Base-by-base conservation (phyloP, 2,329 filamentous ascomycete genomes). In the Biscogniauxia marginata region DNA sequence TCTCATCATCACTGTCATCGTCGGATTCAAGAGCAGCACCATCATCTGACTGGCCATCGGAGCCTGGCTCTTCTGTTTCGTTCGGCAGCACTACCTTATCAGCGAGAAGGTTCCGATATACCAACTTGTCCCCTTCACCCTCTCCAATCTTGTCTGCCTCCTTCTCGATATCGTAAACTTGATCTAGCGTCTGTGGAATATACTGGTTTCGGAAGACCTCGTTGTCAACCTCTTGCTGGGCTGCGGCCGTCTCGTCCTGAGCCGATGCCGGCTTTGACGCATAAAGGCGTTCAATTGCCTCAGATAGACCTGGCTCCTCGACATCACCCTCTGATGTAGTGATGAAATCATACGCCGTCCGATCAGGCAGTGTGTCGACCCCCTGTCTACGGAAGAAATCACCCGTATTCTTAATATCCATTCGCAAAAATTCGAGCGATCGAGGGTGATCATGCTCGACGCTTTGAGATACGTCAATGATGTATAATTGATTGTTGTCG, bases 391-490 rank as follows among this genome's bases (percentile, higher is more conserved):
- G 81, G 84, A 98, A 99, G 75, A 96, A 99, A 72, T 96, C 91
- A 20, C 86, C 89, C 1, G 96, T 86, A 70, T 99, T 99, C 80
- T 97, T 98, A 74, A 99, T 92, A 70, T 99, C 95, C 93, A 97
- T 98, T 30, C 95, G 87, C 66, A 99, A 75, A 70, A 99, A 99
- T 71, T 98, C 93, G 24, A 96, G 81, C 2, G 90, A 93, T 56
- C 91, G 84, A 0, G 95, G 95, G 73, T 99, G 95, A 66, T 98
- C 93, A 65, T 96, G 93, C 77, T 98, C 96, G 19, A 99, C 95
- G 69, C 90, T 95, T 77, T 99, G 95, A 54, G 91, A 96, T 46
- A 99, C 95, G 74, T 99, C 95, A 72, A 99, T 99, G 68, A 99
- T 89, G 79, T 91, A 96, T 0, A 97, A 84, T 66, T 84, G 85